phyloP scores from a whole-genome alignment of 1,284 basidiomycete genomes.

The Retiboletus flavoniger region DNA sequence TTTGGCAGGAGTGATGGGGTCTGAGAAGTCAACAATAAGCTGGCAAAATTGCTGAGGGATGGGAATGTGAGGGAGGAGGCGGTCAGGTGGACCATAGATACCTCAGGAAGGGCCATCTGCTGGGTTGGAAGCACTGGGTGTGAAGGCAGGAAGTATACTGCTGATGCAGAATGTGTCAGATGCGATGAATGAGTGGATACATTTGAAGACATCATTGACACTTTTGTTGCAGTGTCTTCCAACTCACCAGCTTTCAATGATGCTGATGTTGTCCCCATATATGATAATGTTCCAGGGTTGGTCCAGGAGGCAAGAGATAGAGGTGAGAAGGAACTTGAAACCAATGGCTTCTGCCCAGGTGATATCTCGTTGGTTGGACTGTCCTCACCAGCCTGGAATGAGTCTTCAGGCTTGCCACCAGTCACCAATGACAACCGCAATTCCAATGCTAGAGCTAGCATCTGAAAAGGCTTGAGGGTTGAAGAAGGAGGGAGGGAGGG shows the following conservation, averaged over 20 bases:
- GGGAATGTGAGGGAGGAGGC: slow-evolving; percentile 19
- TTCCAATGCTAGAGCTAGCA: not conserved
- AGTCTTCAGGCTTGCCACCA: slow-evolving; percentile 5
- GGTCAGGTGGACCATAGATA: not conserved
- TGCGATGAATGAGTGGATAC: slow-evolving; percentile 19
- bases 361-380: slow-evolving; percentile 2
- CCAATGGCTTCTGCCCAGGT: slow-evolving; percentile 15
- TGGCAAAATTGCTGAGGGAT: slow-evolving; percentile 6
- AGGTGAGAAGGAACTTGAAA: slow-evolving; percentile 30
- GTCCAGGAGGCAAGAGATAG: not conserved
- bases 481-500: too few relatives aligned
- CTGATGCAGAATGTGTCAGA: not conserved
- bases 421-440: not conserved
- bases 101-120: slow-evolving; percentile 24
- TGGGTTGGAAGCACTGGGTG: slow-evolving; percentile 27
- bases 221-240: slow-evolving; percentile 33
- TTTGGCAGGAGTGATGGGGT: not conserved
- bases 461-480: not conserved
- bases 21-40: slow-evolving; percentile 13
- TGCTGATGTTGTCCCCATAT: slow-evolving; percentile 38
- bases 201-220: slow-evolving; percentile 24
- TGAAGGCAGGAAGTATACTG: slow-evolving; percentile 28
- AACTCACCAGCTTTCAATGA: slow-evolving; percentile 42
- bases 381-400: not conserved
- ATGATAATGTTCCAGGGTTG: slow-evolving; percentile 16